These are phyloP conservation scores for Quercus cerris DNA, from an alignment of 306 rosid species.

Conservation along the genomic window DNA sequence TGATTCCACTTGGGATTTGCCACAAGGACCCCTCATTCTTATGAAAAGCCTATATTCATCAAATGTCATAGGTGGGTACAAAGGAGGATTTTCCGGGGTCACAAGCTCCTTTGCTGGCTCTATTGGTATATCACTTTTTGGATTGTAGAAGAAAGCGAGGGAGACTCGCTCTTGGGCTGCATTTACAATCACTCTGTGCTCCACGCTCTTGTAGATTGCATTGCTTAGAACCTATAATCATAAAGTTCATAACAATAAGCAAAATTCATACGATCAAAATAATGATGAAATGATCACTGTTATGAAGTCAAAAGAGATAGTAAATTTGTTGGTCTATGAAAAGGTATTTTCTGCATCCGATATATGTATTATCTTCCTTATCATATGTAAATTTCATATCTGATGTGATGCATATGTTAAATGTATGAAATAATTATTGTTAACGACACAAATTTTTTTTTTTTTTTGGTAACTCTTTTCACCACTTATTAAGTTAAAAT, in stretches of 20 bases:
- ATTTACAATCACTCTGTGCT: constrained; percentile 88
- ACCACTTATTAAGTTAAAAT: too few relatives aligned
- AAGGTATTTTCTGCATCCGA: too few relatives aligned
- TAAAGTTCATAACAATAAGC: constrained; percentile 1
- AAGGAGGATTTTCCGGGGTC: constrained; percentile 46
- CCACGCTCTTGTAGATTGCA: constrained; percentile 80
- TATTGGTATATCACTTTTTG: constrained; percentile 76
- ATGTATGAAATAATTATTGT: too few relatives aligned
- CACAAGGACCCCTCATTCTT: constrained; percentile 70
- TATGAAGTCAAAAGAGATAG: not conserved
- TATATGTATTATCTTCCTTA: too few relatives aligned
- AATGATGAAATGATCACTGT: not conserved
- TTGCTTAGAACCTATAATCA: constrained; percentile 64
- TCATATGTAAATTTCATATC: too few relatives aligned
- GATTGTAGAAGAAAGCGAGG: constrained; percentile 91
- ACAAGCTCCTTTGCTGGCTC: constrained; percentile 63
- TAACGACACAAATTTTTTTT: too few relatives aligned
- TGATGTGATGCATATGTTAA: too few relatives aligned
- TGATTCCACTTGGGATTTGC: constrained; percentile 83
- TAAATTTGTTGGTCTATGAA: not conserved
- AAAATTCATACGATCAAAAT: not conserved
- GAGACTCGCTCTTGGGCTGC: constrained; percentile 71
- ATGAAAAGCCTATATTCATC: constrained; percentile 80
- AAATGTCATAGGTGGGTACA: constrained; percentile 73
- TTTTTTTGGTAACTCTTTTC: too few relatives aligned